These are phyloP conservation scores for Fragosphaeria purpurea DNA, from an alignment of 2,329 filamentous ascomycete species.

Conservation along the genomic window DNA sequence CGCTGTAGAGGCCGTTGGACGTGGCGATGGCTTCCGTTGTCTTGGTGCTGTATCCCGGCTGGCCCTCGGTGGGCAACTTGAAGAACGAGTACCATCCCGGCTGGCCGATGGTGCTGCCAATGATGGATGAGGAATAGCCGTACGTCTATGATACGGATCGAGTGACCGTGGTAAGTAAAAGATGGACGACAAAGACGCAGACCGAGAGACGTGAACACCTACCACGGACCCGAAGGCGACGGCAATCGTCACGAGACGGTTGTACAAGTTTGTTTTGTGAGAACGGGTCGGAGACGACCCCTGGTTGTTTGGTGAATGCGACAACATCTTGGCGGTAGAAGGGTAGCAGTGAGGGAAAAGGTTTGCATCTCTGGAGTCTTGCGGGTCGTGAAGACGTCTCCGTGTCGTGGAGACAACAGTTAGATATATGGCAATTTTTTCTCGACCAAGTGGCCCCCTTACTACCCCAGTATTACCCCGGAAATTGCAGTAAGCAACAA, in stretches of 20 bases:
- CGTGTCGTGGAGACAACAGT: too few species aligned
- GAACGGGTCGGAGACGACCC: not conserved
- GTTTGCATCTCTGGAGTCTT: too few species aligned
- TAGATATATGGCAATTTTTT: too few species aligned
- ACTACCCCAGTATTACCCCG: too few species aligned
- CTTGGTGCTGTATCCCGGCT: conserved; percentile 32
- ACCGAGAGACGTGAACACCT: too few species aligned
- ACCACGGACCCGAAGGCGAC: conserved; percentile 24
- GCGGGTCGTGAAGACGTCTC: too few species aligned
- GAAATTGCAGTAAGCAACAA: too few species aligned
- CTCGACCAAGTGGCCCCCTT: too few species aligned
- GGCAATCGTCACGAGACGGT: conserved; percentile 25
- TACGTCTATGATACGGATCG: conserved; percentile 28
- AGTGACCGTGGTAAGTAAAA: too few species aligned
- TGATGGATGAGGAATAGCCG: conserved; percentile 40
- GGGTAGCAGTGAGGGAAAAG: too few species aligned
- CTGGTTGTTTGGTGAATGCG: not conserved
- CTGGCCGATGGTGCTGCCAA: conserved; percentile 41
- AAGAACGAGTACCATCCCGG: conserved; percentile 42
- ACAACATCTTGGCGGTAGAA: not conserved
- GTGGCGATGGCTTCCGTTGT: conserved; percentile 38
- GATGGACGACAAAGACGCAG: conserved; percentile 10
- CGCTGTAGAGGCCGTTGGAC: conserved; percentile 16
- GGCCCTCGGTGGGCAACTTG: conserved; percentile 30
- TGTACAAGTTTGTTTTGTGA: conserved; percentile 18